Conservation (phyloP, 768 basidiomycete genomes). For the Tricholomella constricta region DNA sequence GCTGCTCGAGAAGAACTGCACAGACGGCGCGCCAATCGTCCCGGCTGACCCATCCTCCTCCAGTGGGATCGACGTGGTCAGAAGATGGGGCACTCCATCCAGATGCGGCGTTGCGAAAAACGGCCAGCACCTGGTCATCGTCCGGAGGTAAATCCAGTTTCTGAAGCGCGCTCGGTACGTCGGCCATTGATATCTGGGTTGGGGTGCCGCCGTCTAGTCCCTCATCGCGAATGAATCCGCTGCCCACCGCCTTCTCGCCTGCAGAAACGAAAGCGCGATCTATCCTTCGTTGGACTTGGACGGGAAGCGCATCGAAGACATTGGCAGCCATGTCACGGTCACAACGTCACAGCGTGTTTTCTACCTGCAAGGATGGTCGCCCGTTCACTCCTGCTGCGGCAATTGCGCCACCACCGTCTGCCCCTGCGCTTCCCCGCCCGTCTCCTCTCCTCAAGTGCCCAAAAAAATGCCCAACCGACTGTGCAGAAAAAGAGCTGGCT, state of each 20-base stretch:
- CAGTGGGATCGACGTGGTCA: slow-evolving; percentile 14
- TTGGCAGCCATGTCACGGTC: slow-evolving; percentile 13
- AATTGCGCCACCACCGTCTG: slow-evolving; percentile 11
- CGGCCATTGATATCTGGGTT: slow-evolving; percentile 51
- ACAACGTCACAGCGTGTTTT: slow-evolving; percentile 11
- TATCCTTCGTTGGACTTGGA: slow-evolving; percentile 43
- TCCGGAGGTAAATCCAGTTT: slow-evolving; percentile 67
- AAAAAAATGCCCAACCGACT: background rate
- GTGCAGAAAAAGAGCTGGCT: slow-evolving; percentile 50
- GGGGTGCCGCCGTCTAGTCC: slow-evolving; percentile 14
- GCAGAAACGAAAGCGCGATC: slow-evolving; percentile 52
- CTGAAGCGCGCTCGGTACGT: slow-evolving; percentile 63
- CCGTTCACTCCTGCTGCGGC: slow-evolving; percentile 14
- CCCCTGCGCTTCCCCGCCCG: background rate
- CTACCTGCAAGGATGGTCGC: slow-evolving; percentile 11
- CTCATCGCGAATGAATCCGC: slow-evolving; percentile 7
- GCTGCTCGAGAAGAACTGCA: slow-evolving; percentile 64
- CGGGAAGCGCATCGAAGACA: slow-evolving; percentile 44
- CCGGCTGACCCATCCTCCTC: slow-evolving; percentile 46
- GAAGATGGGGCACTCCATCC: slow-evolving; percentile 56
- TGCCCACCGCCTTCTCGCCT: slow-evolving; percentile 2
- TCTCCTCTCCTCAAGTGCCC: background rate
- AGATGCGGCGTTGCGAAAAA: slow-evolving; percentile 74
- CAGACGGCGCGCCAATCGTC: slow-evolving; percentile 85
- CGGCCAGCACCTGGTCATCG: slow-evolving; percentile 69